Evolutionary conservation across 1,284 basidiomycete species (phyloP).

Genomic region (Somion occarium): DNA sequence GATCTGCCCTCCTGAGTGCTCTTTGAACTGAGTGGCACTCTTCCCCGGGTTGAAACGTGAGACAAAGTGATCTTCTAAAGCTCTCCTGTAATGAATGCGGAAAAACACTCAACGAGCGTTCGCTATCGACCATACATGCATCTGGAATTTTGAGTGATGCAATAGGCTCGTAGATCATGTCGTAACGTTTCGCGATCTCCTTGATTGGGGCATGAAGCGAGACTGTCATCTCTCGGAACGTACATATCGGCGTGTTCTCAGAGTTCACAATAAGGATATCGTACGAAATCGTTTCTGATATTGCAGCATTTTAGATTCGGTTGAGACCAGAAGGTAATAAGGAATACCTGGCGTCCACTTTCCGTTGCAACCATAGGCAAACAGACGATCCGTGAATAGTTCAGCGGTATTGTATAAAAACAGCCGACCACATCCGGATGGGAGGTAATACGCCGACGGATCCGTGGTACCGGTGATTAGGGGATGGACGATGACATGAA

Average conservation of each 20-base stretch:
- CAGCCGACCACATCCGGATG: slow-evolving; percentile 19
- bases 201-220: slow-evolving; percentile 13
- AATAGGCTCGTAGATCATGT: slow-evolving; percentile 9
- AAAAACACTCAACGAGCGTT: too few species aligned
- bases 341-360: slow-evolving; percentile 25
- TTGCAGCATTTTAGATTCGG: background rate
- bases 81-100: too few species aligned
- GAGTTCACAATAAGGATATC: slow-evolving; percentile 16
- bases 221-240: slow-evolving; percentile 15
- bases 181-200: slow-evolving; percentile 12
- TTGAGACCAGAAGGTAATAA: background rate
- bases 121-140: too few species aligned
- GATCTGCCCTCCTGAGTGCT: background rate
- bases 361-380: slow-evolving; percentile 14
- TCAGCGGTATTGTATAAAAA: slow-evolving; percentile 17
- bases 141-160: too few species aligned
- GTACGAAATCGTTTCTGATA: slow-evolving; percentile 14
- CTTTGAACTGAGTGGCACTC: slow-evolving; percentile 1
- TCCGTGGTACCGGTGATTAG: slow-evolving; percentile 22
- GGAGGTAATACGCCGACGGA: slow-evolving; percentile 27
- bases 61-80: too few species aligned
- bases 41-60: background rate
- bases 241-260: slow-evolving; percentile 14
- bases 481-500: slow-evolving; percentile 28
- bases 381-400: slow-evolving; percentile 16